Percentiles rank a stretch among this genome's conserved stretches.
Conservation (phyloP, 768 basidiomycete genomes). For the Auricularia heimuer region DNA sequence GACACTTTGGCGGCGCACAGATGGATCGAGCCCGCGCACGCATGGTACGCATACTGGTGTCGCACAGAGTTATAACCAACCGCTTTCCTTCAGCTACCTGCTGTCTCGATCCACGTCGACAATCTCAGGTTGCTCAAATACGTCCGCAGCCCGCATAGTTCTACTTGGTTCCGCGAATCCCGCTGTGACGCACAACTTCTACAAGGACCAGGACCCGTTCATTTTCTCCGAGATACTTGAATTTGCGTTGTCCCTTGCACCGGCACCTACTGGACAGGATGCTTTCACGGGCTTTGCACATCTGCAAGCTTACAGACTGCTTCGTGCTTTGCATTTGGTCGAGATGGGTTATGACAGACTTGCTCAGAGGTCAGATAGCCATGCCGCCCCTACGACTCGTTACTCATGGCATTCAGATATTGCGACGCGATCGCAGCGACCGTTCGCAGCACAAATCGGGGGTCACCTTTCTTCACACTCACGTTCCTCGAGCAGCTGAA, state of each 20-base stretch:
- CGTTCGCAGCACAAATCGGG: slow-evolving; percentile 36
- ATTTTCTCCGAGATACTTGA: slow-evolving; percentile 87
- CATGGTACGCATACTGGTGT: slow-evolving; percentile 51
- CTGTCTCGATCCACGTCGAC: slow-evolving; percentile 74
- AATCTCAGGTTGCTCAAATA: slow-evolving; percentile 54
- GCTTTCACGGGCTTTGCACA: slow-evolving; percentile 72
- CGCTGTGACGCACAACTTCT: slow-evolving; percentile 36
- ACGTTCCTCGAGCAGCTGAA: slow-evolving; percentile 65
- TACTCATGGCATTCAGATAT: slow-evolving; percentile 46
- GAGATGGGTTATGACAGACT: slow-evolving; percentile 71
- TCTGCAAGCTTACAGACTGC: slow-evolving; percentile 78
- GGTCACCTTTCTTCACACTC: slow-evolving; percentile 57
- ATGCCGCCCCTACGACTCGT: no score
- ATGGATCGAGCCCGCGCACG: slow-evolving; percentile 80
- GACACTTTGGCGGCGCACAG: slow-evolving; percentile 66
- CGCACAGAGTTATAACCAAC: neutral
- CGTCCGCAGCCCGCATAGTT: slow-evolving; percentile 54
- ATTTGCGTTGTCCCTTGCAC: slow-evolving; percentile 74
- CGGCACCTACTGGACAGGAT: slow-evolving; percentile 76
- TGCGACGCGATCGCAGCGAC: slow-evolving; percentile 75
- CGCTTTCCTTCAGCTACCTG: slow-evolving; percentile 51
- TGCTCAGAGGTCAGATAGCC: slow-evolving; percentile 53
- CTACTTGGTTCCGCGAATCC: slow-evolving; percentile 66
- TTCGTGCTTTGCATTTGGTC: slow-evolving; percentile 64
- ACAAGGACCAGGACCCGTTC: slow-evolving; percentile 62